A percentile compares a stretch with the other conserved stretches of the same genome.
These are phyloP conservation scores for Paramecium tetraurelia DNA, from an alignment of 73 alveolate species.

Conservation along the genomic window DNA sequence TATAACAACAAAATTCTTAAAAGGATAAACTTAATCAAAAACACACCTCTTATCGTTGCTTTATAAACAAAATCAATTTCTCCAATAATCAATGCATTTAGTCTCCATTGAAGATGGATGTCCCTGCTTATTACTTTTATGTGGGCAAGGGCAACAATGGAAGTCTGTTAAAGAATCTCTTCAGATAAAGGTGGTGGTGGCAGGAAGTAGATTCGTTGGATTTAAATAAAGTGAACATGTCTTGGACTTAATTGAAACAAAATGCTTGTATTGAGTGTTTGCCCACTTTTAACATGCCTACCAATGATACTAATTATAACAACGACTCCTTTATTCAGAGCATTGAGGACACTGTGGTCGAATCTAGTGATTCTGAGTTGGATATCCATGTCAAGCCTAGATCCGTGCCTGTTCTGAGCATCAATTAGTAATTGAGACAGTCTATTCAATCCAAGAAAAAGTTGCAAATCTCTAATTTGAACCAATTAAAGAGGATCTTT, in stretches of 20 bases:
- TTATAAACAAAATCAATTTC: conserved; percentile 40
- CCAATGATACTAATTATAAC: neutral
- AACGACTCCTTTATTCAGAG: conserved; percentile 19
- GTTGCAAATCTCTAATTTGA: neutral
- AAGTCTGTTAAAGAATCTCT: conserved; percentile 62
- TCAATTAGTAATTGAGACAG: neutral
- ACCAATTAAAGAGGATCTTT: neutral
- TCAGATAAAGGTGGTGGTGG: conserved; percentile 90
- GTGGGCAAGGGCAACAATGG: conserved; percentile 90
- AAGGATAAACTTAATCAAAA: conserved; percentile 34
- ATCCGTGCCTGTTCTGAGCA: neutral
- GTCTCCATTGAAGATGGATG: conserved; percentile 24
- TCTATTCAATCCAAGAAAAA: neutral
- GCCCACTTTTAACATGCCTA: neutral
- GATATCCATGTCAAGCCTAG: neutral
- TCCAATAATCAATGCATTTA: neutral
- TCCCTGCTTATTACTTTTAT: conserved; percentile 68
- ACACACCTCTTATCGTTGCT: conserved; percentile 41
- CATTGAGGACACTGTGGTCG: conserved; percentile 1
- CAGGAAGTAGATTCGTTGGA: conserved; percentile 62
- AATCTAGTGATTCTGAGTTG: conserved; percentile 51
- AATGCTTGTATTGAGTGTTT: neutral
- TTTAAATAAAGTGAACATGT: conserved; percentile 17
- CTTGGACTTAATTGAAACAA: conserved; percentile 56
- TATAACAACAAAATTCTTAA: conserved; percentile 23